These are phyloP conservation scores for Eucalyptus victrix DNA, from an alignment of 345 rosid species.

Conservation along the genomic window DNA sequence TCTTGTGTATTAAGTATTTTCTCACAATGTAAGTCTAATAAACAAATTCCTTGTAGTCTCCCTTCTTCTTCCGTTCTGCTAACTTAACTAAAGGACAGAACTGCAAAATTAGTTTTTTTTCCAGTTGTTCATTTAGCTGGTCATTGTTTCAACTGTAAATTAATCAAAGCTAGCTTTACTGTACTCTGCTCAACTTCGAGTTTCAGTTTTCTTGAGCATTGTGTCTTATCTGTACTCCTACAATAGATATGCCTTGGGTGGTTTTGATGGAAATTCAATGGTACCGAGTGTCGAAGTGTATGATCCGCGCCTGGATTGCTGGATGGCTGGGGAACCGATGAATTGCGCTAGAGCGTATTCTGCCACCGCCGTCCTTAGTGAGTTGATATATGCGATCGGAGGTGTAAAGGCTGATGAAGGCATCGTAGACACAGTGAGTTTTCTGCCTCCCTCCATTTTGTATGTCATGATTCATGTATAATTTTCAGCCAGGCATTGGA, in stretches of 20 bases:
- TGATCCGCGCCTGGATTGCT: slow-evolving; percentile 44
- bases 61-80: background rate
- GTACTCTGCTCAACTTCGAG: background rate
- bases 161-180: background rate
- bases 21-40: background rate
- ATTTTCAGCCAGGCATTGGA: background rate
- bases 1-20: background rate
- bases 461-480: background rate
- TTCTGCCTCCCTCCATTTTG: background rate
- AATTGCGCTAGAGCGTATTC: slow-evolving; percentile 54
- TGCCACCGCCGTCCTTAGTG: slow-evolving; percentile 42
- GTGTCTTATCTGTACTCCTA: background rate
- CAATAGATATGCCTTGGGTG: slow-evolving; percentile 67
- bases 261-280: slow-evolving; percentile 49
- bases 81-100: background rate
- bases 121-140: background rate
- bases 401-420: slow-evolving; percentile 25
- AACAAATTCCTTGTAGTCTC: background rate
- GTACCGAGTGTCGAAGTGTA: slow-evolving; percentile 57
- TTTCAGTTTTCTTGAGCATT: background rate
- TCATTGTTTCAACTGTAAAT: background rate
- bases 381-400: slow-evolving; percentile 43
- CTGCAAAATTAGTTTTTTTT: background rate
- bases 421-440: slow-evolving; percentile 36
- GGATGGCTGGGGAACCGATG: slow-evolving; percentile 62